These are phyloP conservation scores for Fusarium tuaranense DNA, from an alignment of 2,329 filamentous ascomycete genomes.

Conservation along the genomic window DNA sequence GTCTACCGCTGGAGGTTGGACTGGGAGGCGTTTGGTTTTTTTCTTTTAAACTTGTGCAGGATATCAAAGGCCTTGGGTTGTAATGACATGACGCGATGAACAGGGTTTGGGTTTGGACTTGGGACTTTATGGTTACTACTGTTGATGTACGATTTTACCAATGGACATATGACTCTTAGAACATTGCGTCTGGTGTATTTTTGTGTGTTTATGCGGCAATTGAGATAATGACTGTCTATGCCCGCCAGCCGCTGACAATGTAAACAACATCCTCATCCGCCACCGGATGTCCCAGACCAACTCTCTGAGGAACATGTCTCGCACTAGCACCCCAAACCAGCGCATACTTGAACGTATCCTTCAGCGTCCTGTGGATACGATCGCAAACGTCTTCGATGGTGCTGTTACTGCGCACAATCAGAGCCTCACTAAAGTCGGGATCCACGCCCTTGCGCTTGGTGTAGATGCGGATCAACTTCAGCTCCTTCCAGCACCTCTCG, in stretches of 20 bases:
- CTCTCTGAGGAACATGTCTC: slow-evolving; percentile 91
- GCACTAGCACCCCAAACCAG: slow-evolving; percentile 98
- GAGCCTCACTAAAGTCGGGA: slow-evolving; percentile 88
- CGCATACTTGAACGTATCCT: slow-evolving; percentile 99
- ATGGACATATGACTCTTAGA: slow-evolving; percentile 26
- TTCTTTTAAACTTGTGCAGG: slow-evolving; percentile 38
- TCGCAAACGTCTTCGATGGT: slow-evolving; percentile 98
- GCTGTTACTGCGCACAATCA: slow-evolving; percentile 90
- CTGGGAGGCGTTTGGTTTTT: slow-evolving; percentile 29
- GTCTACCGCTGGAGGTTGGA: slow-evolving; percentile 34
- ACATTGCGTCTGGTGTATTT: background rate
- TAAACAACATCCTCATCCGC: slow-evolving; percentile 76
- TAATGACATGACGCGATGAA: slow-evolving; percentile 48
- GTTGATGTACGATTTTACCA: slow-evolving; percentile 37
- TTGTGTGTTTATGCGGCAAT: background rate
- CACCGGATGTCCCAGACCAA: slow-evolving; percentile 86
- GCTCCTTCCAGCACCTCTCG: slow-evolving; percentile 93
- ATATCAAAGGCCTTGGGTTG: slow-evolving; percentile 39
- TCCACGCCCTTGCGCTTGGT: slow-evolving; percentile 96
- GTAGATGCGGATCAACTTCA: slow-evolving; percentile 91
- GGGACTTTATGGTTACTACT: slow-evolving; percentile 31
- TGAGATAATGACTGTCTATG: slow-evolving; percentile 51
- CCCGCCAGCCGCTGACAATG: slow-evolving; percentile 74
- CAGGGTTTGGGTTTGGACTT: slow-evolving; percentile 27
- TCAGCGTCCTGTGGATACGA: slow-evolving; percentile 90